A percentile compares a stretch with the other conserved stretches of the same genome.
Evolutionary conservation across 805 yeast species (phyloP).

Genomic region (Hanseniaspora occidentalis): DNA sequence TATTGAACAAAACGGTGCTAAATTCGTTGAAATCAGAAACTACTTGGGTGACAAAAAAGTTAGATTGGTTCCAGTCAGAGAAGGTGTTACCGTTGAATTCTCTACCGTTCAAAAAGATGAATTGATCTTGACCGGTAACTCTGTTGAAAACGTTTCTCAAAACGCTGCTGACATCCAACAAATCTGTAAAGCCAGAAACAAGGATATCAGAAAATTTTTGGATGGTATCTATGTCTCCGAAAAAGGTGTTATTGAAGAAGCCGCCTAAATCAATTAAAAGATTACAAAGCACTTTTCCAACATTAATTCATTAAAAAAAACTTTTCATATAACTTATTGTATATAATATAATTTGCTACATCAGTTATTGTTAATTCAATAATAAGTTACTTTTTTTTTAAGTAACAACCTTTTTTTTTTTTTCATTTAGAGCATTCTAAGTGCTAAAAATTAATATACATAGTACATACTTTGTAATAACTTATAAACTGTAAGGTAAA

Average conservation of each 20-base stretch:
- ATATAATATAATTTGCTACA: too few relatives aligned
- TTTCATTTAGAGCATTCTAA: too few relatives aligned
- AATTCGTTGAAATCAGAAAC: conserved; percentile 92
- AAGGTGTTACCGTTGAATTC: conserved; percentile 79
- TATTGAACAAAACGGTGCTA: conserved; percentile 60
- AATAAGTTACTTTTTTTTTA: too few relatives aligned
- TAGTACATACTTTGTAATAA: too few relatives aligned
- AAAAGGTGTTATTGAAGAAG: conserved; percentile 78
- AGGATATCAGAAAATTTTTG: conserved; percentile 99
- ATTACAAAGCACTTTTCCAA: too few relatives aligned
- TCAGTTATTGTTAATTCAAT: too few relatives aligned
- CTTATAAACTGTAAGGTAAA: too few relatives aligned
- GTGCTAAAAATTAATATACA: too few relatives aligned
- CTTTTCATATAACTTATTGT: too few relatives aligned
- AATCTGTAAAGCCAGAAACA: conserved; percentile 96
- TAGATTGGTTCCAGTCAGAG: conserved; percentile 73
- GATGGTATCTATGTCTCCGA: conserved; percentile 99
- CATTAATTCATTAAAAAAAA: too few relatives aligned
- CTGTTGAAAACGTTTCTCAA: conserved; percentile 94
- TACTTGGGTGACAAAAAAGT: conserved; percentile 99
- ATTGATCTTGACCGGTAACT: conserved; percentile 85
- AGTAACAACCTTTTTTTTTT: too few relatives aligned
- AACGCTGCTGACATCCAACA: conserved; percentile 98
- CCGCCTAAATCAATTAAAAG: conserved; percentile 22
- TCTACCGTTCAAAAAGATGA: conserved; percentile 89